These are phyloP conservation scores for sunflower (Helianthus annuus) DNA, from an alignment of 129 eudicot genomes.

Conservation along the genomic window HanXRQr2.0-SUNRISE NC_035449.2:18243893-18244392, in stretches of 20 bases:
- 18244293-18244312: constrained; percentile 85
- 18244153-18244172: constrained; percentile 85
- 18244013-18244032: background rate
- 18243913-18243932: no score
- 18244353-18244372: constrained; percentile 83
- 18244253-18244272: background rate
- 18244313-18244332: constrained; percentile 82
- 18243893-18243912: no score
- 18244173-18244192: constrained; percentile 84
- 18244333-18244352: constrained; percentile 76
- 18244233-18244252: background rate
- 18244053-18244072: constrained; percentile 66
- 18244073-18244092: constrained; percentile 95
- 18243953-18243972: no score
- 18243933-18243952: no score
- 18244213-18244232: constrained; percentile 40
- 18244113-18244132: constrained; percentile 91
- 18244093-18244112: constrained; percentile 85
- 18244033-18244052: background rate
- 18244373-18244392: constrained; percentile 88
- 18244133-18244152: constrained; percentile 92
- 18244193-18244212: constrained; percentile 90
- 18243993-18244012: background rate
- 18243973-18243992: no score
- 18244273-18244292: constrained; percentile 24